Base-by-base conservation (phyloP, 768 basidiomycete species). In the Boletus pseudo-olivaceus region DNA sequence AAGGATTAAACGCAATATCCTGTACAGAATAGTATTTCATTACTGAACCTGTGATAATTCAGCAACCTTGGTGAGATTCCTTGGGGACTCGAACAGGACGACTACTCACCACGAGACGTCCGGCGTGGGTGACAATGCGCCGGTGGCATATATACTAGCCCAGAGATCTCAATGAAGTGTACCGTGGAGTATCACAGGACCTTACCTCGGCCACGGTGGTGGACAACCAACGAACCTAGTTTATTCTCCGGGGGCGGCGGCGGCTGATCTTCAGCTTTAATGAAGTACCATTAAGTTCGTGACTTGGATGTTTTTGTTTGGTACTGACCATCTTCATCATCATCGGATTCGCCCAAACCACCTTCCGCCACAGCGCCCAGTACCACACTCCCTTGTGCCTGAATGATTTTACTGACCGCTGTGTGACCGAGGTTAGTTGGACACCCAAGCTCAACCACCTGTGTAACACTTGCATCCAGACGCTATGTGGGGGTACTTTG, bases 351-450 rank as follows among this genome's bases (percentile, higher is more conserved):
- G 12, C 72, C 57, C 23, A 69, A 35, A 2, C 84, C 84, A 15
- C 76, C 82, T 30, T 70, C 65, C 38, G 76, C 75, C 6, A 75
- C 74, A 48, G 80, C 78, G 23, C 76, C 74, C 32, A 81, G 72
- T 17, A 76, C 74, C 4, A 80, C 70, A 32, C 64, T 72, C 1
- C 65, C 70, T 9, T 71, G 66, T 9, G 61, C 66, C 55, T 87
- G 85, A 15, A 78, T 67, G 23, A 86, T 75, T 37, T 70, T 76
- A 56, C 78, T 81, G 53, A 85, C 75, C 32, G 76, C 85, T 82
- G 40, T 37, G 64, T 44, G 40, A 51, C 30, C 14, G 11, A 46
- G 9, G 51, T 60, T 41, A 57, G 46, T 23, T 46, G 23, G 47
- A 12, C 10, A 29, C 30, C 19, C 27, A 20, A 56, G 49, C 30